These are phyloP conservation scores for Bifiguratus adelaidae DNA, from an alignment of 192 early-diverging fungal species.

Conservation along the genomic window DNA sequence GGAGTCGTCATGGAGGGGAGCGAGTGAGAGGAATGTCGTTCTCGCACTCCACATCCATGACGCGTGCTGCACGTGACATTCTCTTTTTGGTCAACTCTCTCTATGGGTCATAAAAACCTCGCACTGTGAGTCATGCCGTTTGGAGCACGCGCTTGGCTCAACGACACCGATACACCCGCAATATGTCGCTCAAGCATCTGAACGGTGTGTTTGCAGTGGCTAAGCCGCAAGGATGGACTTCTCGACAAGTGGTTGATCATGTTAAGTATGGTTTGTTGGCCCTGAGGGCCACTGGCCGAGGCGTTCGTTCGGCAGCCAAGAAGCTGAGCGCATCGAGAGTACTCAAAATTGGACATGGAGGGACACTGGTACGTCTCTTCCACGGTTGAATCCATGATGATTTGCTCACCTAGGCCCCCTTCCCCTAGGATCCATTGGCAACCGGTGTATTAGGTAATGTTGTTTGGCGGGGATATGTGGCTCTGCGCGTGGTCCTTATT, in stretches of 20 bases:
- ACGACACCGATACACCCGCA: too few species aligned
- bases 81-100: too few species aligned
- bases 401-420: not conserved
- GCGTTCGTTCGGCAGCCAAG: conserved; percentile 7
- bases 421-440: conserved; percentile 33
- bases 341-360: conserved; percentile 46
- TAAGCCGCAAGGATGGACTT: conserved; percentile 33
- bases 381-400: not conserved
- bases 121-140: too few species aligned
- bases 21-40: too few species aligned
- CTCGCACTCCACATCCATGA: too few species aligned
- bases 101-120: too few species aligned
- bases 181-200: too few species aligned
- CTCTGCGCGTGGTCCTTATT: not conserved
- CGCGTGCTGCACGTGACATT: too few species aligned
- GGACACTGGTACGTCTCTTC: conserved; percentile 21
- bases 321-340: conserved; percentile 5
- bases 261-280: conserved; percentile 18
- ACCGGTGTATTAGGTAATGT: conserved; percentile 34
- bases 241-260: conserved; percentile 22
- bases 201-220: conserved; percentile 34
- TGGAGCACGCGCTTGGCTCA: too few species aligned
- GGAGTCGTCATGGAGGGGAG: conserved; percentile 1
- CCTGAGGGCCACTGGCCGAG: conserved; percentile 3
- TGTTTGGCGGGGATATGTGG: not conserved